phyloP scores from a whole-genome alignment of 768 basidiomycete species.

The Rhizopogon vulgaris region DNA sequence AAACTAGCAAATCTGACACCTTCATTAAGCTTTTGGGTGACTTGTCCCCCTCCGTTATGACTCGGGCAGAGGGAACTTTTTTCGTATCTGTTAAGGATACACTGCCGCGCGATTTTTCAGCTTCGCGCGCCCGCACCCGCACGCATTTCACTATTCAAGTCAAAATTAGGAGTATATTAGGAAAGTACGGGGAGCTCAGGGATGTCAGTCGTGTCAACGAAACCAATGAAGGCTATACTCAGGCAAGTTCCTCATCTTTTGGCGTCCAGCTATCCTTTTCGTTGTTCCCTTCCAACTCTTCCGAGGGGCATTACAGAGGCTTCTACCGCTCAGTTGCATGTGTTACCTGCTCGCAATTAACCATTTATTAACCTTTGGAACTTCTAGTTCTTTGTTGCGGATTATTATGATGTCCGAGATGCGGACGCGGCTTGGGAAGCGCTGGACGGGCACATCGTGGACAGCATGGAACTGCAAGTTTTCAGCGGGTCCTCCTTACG shows the following conservation, averaged over 20 bases:
- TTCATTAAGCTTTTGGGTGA: constrained; percentile 45
- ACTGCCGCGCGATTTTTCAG: constrained; percentile 13
- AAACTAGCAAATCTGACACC: constrained; percentile 6
- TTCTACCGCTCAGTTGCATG: not conserved
- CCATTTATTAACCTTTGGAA: not conserved
- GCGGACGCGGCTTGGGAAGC: constrained; percentile 45
- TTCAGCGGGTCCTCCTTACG: constrained; percentile 28
- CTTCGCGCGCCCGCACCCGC: constrained; percentile 14
- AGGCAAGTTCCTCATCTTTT: constrained; percentile 20
- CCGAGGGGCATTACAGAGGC: too few species aligned
- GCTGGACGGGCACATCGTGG: constrained; percentile 43
- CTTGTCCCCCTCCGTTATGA: constrained; percentile 38
- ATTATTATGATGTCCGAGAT: constrained; percentile 63
- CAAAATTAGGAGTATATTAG: constrained; percentile 22
- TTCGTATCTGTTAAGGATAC: constrained; percentile 35
- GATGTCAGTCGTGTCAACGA: constrained; percentile 21
- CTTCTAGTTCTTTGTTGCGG: constrained; percentile 44
- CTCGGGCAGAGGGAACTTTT: constrained; percentile 48
- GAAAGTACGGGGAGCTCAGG: constrained; percentile 27
- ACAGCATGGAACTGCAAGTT: constrained; percentile 46
- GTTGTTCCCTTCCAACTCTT: not conserved
- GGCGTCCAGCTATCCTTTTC: not conserved
- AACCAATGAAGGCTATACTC: constrained; percentile 15
- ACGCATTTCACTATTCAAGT: constrained; percentile 17
- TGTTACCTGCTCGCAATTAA: not conserved